Evolutionary conservation across 208 protist genomes (phyloP).

Genomic region (Crithidia acanthocephali): DNA sequence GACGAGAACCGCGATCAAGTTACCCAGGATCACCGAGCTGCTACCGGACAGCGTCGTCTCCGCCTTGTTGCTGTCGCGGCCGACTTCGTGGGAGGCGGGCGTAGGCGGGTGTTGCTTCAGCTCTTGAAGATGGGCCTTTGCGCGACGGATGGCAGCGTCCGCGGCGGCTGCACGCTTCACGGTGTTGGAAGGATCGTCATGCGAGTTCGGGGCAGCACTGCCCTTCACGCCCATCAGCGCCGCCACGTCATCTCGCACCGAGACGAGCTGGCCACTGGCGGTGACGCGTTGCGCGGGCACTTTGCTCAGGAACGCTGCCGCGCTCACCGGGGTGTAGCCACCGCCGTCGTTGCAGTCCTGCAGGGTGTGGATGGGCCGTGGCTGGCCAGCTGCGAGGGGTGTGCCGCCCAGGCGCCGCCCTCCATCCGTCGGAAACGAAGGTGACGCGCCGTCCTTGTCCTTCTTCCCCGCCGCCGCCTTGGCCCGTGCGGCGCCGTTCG

Average conservation of each 20-base stretch:
- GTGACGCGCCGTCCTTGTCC: not conserved
- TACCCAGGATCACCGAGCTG: conserved; percentile 23
- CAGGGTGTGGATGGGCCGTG: conserved; percentile 34
- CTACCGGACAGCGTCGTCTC: not conserved
- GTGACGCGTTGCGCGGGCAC: conserved; percentile 75
- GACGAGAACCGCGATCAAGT: conserved; percentile 58
- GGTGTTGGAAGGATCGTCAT: conserved; percentile 18
- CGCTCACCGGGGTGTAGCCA: conserved; percentile 23
- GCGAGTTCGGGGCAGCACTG: not conserved
- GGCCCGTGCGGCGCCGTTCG: not conserved
- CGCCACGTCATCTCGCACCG: conserved; percentile 63
- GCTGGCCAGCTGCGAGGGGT: not conserved
- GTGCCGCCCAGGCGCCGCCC: conserved; percentile 39
- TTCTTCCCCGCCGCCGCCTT: not conserved
- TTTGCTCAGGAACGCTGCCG: conserved; percentile 70
- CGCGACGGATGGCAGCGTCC: conserved; percentile 38
- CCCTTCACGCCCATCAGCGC: conserved; percentile 46
- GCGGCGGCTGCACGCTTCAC: conserved; percentile 57
- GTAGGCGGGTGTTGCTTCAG: not conserved
- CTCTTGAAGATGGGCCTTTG: not conserved
- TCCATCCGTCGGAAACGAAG: conserved; percentile 13
- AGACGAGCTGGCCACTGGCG: conserved; percentile 65
- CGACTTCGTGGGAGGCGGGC: not conserved
- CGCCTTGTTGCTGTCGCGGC: not conserved
- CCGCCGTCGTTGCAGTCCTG: conserved; percentile 22